Percentiles rank a stretch among this genome's conserved stretches.
phyloP scores from a whole-genome alignment of 2,329 filamentous ascomycete species.

The Coleophoma crateriformis region DNA sequence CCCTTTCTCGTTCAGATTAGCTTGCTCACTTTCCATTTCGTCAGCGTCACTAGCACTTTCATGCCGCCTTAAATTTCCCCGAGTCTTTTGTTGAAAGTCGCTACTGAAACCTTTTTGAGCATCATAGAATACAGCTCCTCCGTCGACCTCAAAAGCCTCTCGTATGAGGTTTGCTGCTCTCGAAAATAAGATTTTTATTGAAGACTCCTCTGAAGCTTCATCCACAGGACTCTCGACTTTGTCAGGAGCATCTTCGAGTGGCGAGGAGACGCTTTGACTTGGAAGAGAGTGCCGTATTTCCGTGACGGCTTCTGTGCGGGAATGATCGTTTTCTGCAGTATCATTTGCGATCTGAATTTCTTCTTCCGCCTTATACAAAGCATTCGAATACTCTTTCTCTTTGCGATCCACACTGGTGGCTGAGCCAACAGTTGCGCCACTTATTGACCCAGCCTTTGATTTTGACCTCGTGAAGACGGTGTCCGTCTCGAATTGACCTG shows the following conservation, averaged over 20 bases:
- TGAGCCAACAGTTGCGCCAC: slow-evolving; percentile 5
- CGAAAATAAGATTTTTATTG: slow-evolving; percentile 21
- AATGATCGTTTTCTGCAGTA: background rate
- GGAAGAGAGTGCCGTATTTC: background rate
- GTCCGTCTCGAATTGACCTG: slow-evolving; percentile 22
- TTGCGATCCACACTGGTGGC: slow-evolving; percentile 11
- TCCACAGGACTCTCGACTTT: slow-evolving; percentile 6
- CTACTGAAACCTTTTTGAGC: slow-evolving; percentile 22
- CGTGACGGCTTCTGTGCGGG: slow-evolving; percentile 9
- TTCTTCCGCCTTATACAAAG: slow-evolving; percentile 13
- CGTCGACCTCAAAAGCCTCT: slow-evolving; percentile 27
- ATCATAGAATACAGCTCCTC: slow-evolving; percentile 26
- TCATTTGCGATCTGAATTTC: slow-evolving; percentile 3
- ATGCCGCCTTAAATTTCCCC: background rate
- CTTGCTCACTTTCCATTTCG: background rate
- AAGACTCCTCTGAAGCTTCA: slow-evolving; percentile 18
- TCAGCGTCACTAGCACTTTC: slow-evolving; percentile 13
- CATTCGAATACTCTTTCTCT: slow-evolving; percentile 19
- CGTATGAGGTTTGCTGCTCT: slow-evolving; percentile 26
- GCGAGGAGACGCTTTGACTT: slow-evolving; percentile 9
- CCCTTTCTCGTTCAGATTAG: background rate
- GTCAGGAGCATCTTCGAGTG: slow-evolving; percentile 5
- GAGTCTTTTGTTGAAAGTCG: slow-evolving; percentile 5
- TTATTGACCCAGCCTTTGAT: slow-evolving; percentile 13
- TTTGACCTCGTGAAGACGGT: slow-evolving; percentile 7